Evolutionary conservation across 768 basidiomycete species (phyloP).

Genomic region (Rickenella mellea): DNA sequence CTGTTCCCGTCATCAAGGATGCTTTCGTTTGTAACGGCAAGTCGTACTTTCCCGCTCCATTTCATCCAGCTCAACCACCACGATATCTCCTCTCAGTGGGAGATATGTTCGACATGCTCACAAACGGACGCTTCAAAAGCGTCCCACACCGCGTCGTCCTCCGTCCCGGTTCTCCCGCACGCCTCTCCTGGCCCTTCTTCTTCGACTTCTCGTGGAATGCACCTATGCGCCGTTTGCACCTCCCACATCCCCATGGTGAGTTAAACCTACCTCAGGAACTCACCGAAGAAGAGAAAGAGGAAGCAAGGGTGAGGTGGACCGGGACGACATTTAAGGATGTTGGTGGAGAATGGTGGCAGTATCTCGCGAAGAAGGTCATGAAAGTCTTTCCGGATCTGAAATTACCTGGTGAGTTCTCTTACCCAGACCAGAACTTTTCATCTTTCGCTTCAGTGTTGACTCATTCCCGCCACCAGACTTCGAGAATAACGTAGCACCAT

Average conservation of each 20-base stretch:
- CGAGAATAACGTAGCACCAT: slow-evolving; percentile 3
- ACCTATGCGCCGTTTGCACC: slow-evolving; percentile 4
- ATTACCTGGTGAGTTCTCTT: too few relatives aligned
- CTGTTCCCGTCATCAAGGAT: slow-evolving; percentile 2
- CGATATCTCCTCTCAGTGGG: background rate
- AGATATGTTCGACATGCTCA: slow-evolving; percentile 6
- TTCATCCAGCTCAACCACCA: background rate
- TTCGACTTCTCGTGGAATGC: slow-evolving; percentile 13
- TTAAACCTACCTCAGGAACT: slow-evolving; percentile 9
- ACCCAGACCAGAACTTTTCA: too few relatives aligned
- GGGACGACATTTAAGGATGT: slow-evolving; percentile 9
- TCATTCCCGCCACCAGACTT: too few relatives aligned
- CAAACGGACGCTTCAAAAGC: background rate
- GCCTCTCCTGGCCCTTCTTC: slow-evolving; percentile 12
- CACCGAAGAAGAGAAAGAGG: slow-evolving; percentile 1
- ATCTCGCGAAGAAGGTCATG: slow-evolving; percentile 10
- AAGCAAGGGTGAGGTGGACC: slow-evolving; percentile 5
- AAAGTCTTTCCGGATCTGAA: slow-evolving; percentile 10
- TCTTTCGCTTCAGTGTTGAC: too few relatives aligned
- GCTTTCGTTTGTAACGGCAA: slow-evolving; percentile 2
- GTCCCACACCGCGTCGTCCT: slow-evolving; percentile 2
- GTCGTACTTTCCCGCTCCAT: background rate
- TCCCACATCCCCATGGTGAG: slow-evolving; percentile 10
- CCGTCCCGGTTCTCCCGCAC: background rate
- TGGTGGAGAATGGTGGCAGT: slow-evolving; percentile 9